phyloP scores from a whole-genome alignment of 768 basidiomycete genomes.

The Boletus reticulatus region DNA sequence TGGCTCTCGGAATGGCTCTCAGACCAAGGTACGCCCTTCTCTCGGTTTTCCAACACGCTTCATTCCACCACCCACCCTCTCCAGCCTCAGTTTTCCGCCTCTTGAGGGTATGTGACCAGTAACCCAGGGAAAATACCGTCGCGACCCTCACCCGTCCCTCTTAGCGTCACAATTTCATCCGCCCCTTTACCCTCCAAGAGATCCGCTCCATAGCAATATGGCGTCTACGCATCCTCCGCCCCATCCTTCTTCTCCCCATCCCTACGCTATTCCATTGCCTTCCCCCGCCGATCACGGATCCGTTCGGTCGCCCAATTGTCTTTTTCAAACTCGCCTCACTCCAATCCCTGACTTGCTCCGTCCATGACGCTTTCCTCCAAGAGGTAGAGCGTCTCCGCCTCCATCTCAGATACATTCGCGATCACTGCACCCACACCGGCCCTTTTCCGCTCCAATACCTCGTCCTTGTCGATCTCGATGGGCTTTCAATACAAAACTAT shows the following conservation, averaged over 20 bases:
- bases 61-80: not conserved
- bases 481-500: constrained; percentile 51
- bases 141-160: not conserved
- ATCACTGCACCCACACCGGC: constrained; percentile 22
- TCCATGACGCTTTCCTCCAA: constrained; percentile 44
- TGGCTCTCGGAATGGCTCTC: constrained; percentile 63
- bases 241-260: constrained; percentile 36
- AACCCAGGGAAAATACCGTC: not conserved
- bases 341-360: constrained; percentile 35
- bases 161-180: constrained; percentile 67
- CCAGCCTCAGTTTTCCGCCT: constrained; percentile 59
- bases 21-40: constrained; percentile 56
- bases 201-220: constrained; percentile 54
- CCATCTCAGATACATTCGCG: constrained; percentile 52
- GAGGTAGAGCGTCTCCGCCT: constrained; percentile 57
- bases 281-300: constrained; percentile 52
- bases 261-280: constrained; percentile 48
- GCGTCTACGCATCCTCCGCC: constrained; percentile 42
- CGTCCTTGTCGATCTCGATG: constrained; percentile 61
- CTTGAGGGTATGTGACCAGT: constrained; percentile 47
- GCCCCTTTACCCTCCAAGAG: constrained; percentile 59
- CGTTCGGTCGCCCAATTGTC: constrained; percentile 64
- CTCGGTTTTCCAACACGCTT: too few species aligned
- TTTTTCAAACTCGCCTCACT: constrained; percentile 48
- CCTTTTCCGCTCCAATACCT: constrained; percentile 61